These are phyloP conservation scores for Rosa chinensis DNA, from an alignment of 306 rosid species.

Conservation along the genomic window DNA sequence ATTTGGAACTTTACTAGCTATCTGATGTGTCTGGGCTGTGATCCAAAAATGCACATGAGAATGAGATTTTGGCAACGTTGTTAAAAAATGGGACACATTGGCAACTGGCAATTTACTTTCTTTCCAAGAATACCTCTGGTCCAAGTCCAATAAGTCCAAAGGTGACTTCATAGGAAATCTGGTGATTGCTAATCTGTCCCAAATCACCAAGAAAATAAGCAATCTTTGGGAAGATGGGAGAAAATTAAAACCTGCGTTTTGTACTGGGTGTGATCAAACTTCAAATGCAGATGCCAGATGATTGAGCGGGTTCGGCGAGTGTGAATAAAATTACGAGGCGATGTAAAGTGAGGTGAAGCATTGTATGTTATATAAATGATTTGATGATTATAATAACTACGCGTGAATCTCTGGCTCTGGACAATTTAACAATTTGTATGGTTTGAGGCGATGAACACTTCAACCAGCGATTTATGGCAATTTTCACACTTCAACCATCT, in stretches of 20 bases:
- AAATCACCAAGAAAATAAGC: neutral
- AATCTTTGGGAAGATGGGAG: neutral
- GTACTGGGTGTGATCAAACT: conserved; percentile 7
- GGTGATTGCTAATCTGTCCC: no score
- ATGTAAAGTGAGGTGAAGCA: neutral
- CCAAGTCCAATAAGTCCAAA: no score
- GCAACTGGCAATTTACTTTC: no score
- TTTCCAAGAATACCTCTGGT: no score
- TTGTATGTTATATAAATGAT: neutral
- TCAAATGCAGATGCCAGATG: conserved; percentile 1
- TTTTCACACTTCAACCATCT: neutral
- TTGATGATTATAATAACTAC: neutral
- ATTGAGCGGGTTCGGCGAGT: conserved; percentile 10
- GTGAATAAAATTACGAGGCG: neutral
- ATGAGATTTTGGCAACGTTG: no score
- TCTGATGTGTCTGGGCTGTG: no score
- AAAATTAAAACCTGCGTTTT: conserved; percentile 14
- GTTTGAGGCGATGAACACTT: conserved; percentile 1
- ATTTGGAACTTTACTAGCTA: no score
- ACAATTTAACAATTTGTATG: conserved; percentile 12
- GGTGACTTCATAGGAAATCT: no score
- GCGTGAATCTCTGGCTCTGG: conserved; percentile 17
- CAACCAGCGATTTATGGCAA: conserved; percentile 26
- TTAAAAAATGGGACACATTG: no score
- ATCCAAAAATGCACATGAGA: no score